Evolutionary conservation across 1,139 yeast genomes (phyloP), one percentile per base, ranked within the genome.

Genomic region (Protomyces pachydermus): DNA sequence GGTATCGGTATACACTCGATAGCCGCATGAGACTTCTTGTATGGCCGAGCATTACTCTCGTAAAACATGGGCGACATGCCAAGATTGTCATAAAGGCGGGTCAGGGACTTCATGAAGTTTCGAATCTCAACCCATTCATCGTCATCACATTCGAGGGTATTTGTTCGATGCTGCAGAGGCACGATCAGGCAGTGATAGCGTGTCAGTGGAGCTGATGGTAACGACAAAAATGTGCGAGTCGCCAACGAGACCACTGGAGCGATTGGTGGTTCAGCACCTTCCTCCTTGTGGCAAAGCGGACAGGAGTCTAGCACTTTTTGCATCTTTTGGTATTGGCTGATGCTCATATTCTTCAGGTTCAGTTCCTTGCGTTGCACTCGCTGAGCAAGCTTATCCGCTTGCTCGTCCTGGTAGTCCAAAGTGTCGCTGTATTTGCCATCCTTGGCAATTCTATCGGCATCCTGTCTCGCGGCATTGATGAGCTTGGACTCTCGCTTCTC

Each of bases 91-190:
- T 80, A 81, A 74, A 79, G 76, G 50, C 71, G 68, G 0, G 78
- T 72, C 20, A 81, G 70, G 20, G 77, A 71, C 55, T 75, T 74
- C 83, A 81, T 79, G 66, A 77, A 78, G 56, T 78, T 77, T 65
- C 79, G 71, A 2, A 81, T 74, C 67, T 81, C 84, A 48, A 75
- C 77, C 76, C 77, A 75, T 68, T 80, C 82, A 55, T 77, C 79
- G 35, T 74, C 76, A 54, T 76, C 79, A 66, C 82, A 77, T 50
- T 74, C 74, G 3, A 80, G 70, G 1, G 80, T 76, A 68, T 78
- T 80, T 20, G 69, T 69, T 18, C 73, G 69, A 66, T 81, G 84
- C n/a, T 72, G 74, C 16, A 76, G 69, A 1, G 84, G 83, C 0
- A 77, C 78, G 53, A 81, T 79, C 64, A 75, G 74, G 2, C 75